Percentiles rank a stretch among this genome's conserved stretches.
Evolutionary conservation across 306 rosid genomes (phyloP).

Genomic region (Sicyos edulis): DNA sequence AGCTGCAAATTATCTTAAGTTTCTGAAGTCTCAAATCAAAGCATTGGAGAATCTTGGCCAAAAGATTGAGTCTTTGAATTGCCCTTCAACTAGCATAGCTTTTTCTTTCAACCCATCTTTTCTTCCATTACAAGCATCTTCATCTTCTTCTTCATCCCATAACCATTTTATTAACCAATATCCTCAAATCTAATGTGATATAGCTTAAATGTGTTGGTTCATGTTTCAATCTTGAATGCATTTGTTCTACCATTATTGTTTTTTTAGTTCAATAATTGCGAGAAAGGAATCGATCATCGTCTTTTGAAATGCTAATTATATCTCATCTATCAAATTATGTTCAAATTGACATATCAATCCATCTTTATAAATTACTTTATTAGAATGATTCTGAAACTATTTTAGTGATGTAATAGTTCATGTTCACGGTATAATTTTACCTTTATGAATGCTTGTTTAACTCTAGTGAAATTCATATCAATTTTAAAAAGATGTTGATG

Average conservation of each 20-base stretch:
- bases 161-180: conserved; percentile 11
- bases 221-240: conserved; percentile 7
- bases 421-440: too few relatives aligned
- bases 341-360: neutral
- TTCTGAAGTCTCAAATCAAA: conserved; percentile 30
- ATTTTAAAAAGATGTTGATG: too few relatives aligned
- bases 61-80: conserved; percentile 55
- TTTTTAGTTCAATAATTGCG: too few relatives aligned
- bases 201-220: conserved; percentile 7
- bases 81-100: conserved; percentile 48
- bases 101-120: conserved; percentile 85
- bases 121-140: conserved; percentile 53
- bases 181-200: conserved; percentile 9
- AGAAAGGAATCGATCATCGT: too few relatives aligned
- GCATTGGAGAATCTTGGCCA: conserved; percentile 61
- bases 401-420: too few relatives aligned
- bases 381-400: neutral
- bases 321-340: too few relatives aligned
- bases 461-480: too few relatives aligned
- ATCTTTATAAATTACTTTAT: neutral
- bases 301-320: too few relatives aligned
- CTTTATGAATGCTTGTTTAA: too few relatives aligned
- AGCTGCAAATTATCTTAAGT: conserved; percentile 6
- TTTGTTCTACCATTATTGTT: neutral
- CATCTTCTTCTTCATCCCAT: conserved; percentile 19